These are phyloP conservation scores for Rhynchospora pubera DNA, from an alignment of 176 grass and related monocot genomes.

Conservation along the genomic window DNA sequence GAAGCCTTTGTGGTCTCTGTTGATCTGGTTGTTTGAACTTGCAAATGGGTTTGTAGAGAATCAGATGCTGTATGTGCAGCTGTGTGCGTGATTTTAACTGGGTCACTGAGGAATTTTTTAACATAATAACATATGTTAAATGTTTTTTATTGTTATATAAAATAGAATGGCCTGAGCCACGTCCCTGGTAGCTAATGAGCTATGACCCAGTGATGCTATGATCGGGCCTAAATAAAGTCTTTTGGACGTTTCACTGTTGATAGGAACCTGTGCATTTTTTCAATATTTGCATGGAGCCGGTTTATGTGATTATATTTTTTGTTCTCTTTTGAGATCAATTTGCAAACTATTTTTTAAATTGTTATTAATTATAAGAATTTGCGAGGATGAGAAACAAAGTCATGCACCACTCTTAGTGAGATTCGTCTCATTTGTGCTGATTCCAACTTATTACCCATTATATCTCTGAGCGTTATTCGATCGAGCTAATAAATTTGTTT, in stretches of 20 bases:
- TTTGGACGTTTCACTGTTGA: conserved; percentile 46
- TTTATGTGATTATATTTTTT: conserved; percentile 64
- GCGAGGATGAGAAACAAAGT: conserved; percentile 33
- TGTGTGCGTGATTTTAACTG: conserved; percentile 85
- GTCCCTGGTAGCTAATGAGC: conserved; percentile 45
- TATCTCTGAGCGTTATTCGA: background rate
- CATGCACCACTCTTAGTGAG: conserved; percentile 46
- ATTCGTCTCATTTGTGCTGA: conserved; percentile 5
- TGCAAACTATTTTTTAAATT: too few relatives aligned
- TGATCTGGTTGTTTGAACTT: conserved; percentile 28
- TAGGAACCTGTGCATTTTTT: conserved; percentile 72
- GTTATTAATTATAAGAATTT: too few relatives aligned
- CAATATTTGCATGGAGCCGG: conserved; percentile 57
- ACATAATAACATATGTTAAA: background rate
- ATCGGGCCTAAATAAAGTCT: conserved; percentile 45
- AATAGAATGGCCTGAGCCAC: conserved; percentile 56
- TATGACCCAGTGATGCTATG: conserved; percentile 58
- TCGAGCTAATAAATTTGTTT: background rate
- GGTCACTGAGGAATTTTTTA: conserved; percentile 61
- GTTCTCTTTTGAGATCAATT: background rate
- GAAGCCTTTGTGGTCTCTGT: background rate
- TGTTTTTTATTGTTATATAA: background rate
- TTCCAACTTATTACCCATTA: background rate
- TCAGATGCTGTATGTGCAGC: background rate
- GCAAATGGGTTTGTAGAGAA: background rate